Evolutionary conservation across 2,329 filamentous ascomycete genomes (phyloP), one percentile per base, ranked within the genome.

Genomic region (Paecilomyces sp.): DNA sequence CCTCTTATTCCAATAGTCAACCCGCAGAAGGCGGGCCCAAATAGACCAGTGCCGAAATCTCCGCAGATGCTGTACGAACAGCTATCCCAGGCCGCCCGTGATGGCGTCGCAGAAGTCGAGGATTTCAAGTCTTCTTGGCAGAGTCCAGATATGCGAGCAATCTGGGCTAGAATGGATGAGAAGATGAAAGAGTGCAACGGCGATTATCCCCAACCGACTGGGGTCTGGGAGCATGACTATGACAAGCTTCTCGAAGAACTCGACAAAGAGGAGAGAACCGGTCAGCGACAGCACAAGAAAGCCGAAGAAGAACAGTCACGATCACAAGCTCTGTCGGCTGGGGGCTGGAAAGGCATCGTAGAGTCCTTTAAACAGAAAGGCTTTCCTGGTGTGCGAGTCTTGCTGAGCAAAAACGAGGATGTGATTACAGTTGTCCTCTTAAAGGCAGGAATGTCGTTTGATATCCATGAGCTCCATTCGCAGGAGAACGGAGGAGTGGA

Each of bases 221-320:
- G 73, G 7, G 67, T 74, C 41, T 79, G 77, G 77, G 70, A 74
- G 34, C 63, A 67, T 18, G 75, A 79, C 60, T 80, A 80, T 52
- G 70, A 67, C 34, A 62, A 62, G 3, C 62, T 78, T 13, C 63
- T 75, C 2, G 66, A 69, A 55, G 66, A 71, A 9, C 62, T 77
- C 28, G 62, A 66, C 28, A 63, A 67, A 28, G 65, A 70, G 18
- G 70, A 77, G 51, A 60, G 65, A 24, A 56, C 25, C 3, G 66
- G 68, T 60, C 64, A 67, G 54, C 68, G 71, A n/a, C 63, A 67
- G 30, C 61, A 62, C 28, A 60, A 61, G 58, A 66, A 58, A 18
- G 64, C 66, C 7, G 61, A 69, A 41, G 72, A 75, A 57, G 65
- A 73, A n/a, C 51, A 61, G 13, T 70, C 75, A 57, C 68, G 67